Percentiles rank a stretch among this genome's conserved stretches.
phyloP scores from a whole-genome alignment of 2,329 filamentous ascomycete species.

The Diplodia intermedia region DNA sequence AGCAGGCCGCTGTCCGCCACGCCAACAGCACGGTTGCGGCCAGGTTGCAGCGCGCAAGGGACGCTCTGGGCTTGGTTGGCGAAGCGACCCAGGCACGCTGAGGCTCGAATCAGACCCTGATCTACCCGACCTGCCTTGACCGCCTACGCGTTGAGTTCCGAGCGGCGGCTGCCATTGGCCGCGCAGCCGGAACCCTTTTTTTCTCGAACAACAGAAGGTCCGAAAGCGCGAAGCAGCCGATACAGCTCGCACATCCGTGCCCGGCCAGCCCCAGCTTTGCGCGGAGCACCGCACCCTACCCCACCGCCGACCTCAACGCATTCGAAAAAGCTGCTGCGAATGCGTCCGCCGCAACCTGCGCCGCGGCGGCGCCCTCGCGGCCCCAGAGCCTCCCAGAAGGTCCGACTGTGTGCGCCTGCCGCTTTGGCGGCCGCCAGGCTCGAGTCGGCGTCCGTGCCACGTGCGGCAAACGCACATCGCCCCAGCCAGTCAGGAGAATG shows the following conservation, averaged over 20 bases:
- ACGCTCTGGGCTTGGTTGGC: too few relatives aligned
- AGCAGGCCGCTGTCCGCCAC: not conserved
- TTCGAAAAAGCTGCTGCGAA: not conserved
- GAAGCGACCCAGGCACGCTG: not conserved
- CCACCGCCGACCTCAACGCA: constrained; percentile 20
- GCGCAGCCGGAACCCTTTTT: constrained; percentile 10
- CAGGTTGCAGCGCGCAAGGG: too few relatives aligned
- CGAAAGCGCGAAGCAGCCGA: constrained; percentile 23
- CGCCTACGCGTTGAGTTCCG: not conserved
- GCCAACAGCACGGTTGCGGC: not conserved
- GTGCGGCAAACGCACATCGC: constrained; percentile 24
- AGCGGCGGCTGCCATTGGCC: not conserved
- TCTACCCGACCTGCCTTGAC: constrained; percentile 25
- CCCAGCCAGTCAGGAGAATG: constrained; percentile 29
- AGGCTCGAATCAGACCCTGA: constrained; percentile 30
- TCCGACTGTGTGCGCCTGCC: constrained; percentile 5
- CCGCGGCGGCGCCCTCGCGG: not conserved
- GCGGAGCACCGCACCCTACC: constrained; percentile 22
- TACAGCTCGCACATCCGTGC: constrained; percentile 12
- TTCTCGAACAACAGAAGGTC: constrained; percentile 27
- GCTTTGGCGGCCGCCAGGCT: constrained; percentile 21
- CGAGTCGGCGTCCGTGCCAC: constrained; percentile 23
- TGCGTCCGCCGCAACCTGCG: not conserved
- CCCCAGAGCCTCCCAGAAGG: not conserved
- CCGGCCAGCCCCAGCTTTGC: constrained; percentile 16